Base-by-base conservation (phyloP, 352 stramenopile species). In the Globisporangium viniferum region DNA sequence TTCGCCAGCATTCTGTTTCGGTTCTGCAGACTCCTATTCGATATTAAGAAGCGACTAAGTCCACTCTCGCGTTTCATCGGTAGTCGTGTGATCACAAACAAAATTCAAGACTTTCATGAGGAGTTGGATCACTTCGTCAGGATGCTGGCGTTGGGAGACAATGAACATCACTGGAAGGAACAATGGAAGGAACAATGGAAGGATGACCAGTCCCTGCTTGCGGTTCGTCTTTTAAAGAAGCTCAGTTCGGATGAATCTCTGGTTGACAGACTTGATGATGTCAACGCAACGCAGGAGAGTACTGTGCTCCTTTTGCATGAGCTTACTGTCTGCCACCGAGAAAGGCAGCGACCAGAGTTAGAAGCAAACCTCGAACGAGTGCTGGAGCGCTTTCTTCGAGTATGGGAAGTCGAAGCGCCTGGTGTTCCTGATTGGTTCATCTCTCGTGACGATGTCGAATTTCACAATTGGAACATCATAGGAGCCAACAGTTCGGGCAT, bases 391-490 rank as follows among this genome's bases (percentile, higher is more conserved):
- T 44, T 24, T 14, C 15, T 41, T 59, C 53, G 5, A 0, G 12
- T 59, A 14, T 14, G 24, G 2, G 5, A 59, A 0, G 24, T 41
- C 1, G 15, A 24, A 5, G 27, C 5, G 1, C 27, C 27, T 2
- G 7, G 0, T 44, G 5, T 55, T 14, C 62, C 62, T 5, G 27
- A 57, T 0, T 68, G 62, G 53, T 61, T 68, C 27, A 2, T 68
- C 0, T 33, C 62, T 22, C 53, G 24, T 1, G 27, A 57, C 10
- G 39, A 68, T 1, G 24, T 68, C 0, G 39, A 62, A 1, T 69
- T 55, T 7, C 12, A 69, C 8, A 33, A 6, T 2, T 69, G 64
- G 46, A 69, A 64, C 15, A 0, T 64, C 2, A 9, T 15, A 12
- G 8, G 6, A 24, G 2, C 44, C 2, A 27, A 33, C 22, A n/a